Conservation (phyloP, 129 eudicot genomes). For the Gnaphalium uliginosum region DNA sequence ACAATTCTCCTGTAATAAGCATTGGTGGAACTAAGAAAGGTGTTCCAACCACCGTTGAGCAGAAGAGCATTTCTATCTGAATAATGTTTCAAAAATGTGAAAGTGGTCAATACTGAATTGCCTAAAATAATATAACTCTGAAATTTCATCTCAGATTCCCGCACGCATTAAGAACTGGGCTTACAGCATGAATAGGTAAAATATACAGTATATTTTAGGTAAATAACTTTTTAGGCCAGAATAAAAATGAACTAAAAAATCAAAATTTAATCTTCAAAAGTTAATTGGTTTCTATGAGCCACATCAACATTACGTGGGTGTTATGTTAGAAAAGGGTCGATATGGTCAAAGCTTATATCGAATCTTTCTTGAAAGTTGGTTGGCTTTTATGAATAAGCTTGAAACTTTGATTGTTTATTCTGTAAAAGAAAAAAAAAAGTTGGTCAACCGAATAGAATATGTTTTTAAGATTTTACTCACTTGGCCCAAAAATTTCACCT, state of each 20-base stretch:
- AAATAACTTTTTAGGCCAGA: background rate
- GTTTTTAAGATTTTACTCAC: too few species aligned
- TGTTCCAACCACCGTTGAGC: constrained; percentile 91
- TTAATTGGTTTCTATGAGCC: too few species aligned
- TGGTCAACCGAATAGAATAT: too few species aligned
- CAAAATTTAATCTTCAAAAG: too few species aligned
- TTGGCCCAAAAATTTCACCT: background rate
- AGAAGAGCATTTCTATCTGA: constrained; percentile 95
- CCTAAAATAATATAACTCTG: background rate
- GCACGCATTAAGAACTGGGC: background rate
- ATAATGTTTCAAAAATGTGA: background rate
- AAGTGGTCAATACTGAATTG: constrained; percentile 8
- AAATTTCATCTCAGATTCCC: constrained; percentile 4
- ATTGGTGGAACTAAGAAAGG: constrained; percentile 93
- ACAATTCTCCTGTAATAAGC: constrained; percentile 86
- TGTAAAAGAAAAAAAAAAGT: too few species aligned
- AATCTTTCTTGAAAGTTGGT: background rate
- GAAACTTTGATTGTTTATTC: too few species aligned
- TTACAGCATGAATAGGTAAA: background rate
- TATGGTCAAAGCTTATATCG: background rate
- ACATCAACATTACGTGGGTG: too few species aligned
- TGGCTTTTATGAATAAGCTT: background rate
- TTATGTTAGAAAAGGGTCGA: background rate
- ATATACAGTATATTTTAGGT: too few species aligned
- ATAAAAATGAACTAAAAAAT: too few species aligned